Evolutionary conservation across 768 basidiomycete species (phyloP).

Genomic region (Lactarius psammicola): DNA sequence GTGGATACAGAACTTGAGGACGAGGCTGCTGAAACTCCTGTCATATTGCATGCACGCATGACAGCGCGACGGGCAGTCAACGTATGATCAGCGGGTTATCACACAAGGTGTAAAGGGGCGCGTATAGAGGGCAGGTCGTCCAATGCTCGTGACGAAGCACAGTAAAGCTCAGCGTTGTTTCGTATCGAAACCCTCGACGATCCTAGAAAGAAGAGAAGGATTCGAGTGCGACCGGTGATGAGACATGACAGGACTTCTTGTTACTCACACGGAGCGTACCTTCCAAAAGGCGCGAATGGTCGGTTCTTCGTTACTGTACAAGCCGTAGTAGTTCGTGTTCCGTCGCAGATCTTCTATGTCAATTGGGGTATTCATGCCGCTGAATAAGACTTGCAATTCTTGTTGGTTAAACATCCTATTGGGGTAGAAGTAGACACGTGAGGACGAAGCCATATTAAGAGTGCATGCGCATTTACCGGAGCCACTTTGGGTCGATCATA

Average conservation of each 20-base stretch:
- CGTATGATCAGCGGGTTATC: neutral
- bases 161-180: slow-evolving; percentile 76
- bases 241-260: slow-evolving; percentile 6
- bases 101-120: slow-evolving; percentile 18
- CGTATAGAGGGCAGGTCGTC: slow-evolving; percentile 81
- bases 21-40: slow-evolving; percentile 82
- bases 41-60: no score
- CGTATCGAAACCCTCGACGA: slow-evolving; percentile 75
- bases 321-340: slow-evolving; percentile 81
- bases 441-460: neutral
- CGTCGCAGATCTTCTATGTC: slow-evolving; percentile 76
- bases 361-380: slow-evolving; percentile 82
- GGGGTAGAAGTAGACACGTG: no score
- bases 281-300: slow-evolving; percentile 85
- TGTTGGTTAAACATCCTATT: slow-evolving; percentile 95
- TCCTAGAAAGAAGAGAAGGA: no score
- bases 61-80: neutral
- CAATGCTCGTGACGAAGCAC: slow-evolving; percentile 91
- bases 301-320: slow-evolving; percentile 65
- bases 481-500: slow-evolving; percentile 89
- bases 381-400: slow-evolving; percentile 88
- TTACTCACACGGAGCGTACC: slow-evolving; percentile 37
- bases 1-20: slow-evolving; percentile 86
- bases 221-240: no score
- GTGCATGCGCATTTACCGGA: slow-evolving; percentile 46